A percentile compares a stretch with the other conserved stretches of the same genome.
Evolutionary conservation across 2,329 filamentous ascomycete genomes (phyloP).

Genomic region (Fusarium oxysporum): DNA sequence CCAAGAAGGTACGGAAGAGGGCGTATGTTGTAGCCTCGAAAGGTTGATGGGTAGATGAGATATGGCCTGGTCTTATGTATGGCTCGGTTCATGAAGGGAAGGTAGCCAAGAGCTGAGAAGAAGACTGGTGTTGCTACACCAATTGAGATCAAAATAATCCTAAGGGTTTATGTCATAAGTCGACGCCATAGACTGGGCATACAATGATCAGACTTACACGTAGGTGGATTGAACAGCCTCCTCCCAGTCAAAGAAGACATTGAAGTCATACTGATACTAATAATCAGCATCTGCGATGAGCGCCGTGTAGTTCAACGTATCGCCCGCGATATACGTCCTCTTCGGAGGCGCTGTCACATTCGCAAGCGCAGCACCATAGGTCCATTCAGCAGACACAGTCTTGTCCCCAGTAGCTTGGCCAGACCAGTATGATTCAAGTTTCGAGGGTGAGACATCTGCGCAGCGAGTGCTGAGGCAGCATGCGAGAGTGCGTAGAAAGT

Average conservation of each 20-base stretch:
- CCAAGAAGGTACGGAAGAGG: fast-evolving
- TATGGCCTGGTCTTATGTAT: no score
- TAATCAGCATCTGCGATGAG: background rate
- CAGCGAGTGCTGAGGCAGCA: background rate
- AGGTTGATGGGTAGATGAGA: background rate
- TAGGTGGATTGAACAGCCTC: background rate
- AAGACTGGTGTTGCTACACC: background rate
- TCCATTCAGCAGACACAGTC: background rate
- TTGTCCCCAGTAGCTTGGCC: background rate
- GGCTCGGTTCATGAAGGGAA: background rate
- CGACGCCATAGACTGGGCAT: fast-evolving
- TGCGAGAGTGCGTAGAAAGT: background rate
- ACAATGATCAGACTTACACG: background rate
- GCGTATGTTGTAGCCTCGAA: background rate
- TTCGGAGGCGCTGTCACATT: background rate
- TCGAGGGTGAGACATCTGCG: fast-evolving
- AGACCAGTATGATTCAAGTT: background rate
- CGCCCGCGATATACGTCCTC: fast-evolving
- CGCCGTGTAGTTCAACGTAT: background rate
- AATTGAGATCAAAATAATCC: background rate
- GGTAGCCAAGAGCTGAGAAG: fast-evolving
- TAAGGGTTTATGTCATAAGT: background rate
- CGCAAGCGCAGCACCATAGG: background rate
- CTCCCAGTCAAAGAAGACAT: background rate
- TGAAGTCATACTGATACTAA: background rate